Percentiles rank a stretch among this genome's conserved stretches.
These are phyloP conservation scores for Tricholoma sp. DNA, from an alignment of 768 basidiomycete species.

Conservation along the genomic window DNA sequence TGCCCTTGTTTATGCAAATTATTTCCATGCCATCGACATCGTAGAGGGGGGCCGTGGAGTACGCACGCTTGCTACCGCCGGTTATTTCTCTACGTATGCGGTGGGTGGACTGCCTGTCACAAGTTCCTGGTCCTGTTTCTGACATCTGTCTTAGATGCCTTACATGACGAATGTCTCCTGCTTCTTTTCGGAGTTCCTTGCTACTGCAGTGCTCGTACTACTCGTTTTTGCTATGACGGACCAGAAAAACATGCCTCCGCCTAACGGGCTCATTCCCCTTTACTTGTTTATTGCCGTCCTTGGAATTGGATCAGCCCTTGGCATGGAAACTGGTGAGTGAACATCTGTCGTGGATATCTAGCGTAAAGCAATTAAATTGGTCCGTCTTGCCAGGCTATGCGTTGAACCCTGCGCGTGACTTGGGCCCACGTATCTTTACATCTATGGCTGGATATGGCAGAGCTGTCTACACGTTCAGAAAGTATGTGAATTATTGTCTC, in stretches of 20 bases:
- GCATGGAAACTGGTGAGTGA: constrained; percentile 49
- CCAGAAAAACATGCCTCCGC: constrained; percentile 43
- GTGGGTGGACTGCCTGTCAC: constrained; percentile 29
- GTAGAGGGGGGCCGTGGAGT: constrained; percentile 52
- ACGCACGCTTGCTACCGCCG: constrained; percentile 53
- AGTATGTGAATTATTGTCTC: constrained; percentile 22
- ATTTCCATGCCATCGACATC: constrained; percentile 63
- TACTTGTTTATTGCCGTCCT: constrained; percentile 51
- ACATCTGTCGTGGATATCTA: neutral
- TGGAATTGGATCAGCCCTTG: constrained; percentile 51
- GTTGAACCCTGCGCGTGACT: constrained; percentile 36
- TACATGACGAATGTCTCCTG: constrained; percentile 37
- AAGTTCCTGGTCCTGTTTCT: neutral
- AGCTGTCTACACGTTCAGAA: constrained; percentile 32
- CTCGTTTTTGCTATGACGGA: constrained; percentile 50
- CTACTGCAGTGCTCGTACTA: constrained; percentile 49
- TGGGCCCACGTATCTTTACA: constrained; percentile 61
- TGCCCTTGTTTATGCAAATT: constrained; percentile 60
- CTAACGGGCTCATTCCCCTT: constrained; percentile 48
- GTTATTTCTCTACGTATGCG: constrained; percentile 56
- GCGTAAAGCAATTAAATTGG: neutral
- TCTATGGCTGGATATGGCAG: constrained; percentile 65
- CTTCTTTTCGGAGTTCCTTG: constrained; percentile 51
- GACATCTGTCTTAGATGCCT: constrained; percentile 18
- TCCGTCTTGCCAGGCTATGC: constrained; percentile 23